Percentiles rank a stretch among this genome's conserved stretches.
phyloP scores from a whole-genome alignment of 208 protist genomes.

The Acanthamoeba sp. region DNA sequence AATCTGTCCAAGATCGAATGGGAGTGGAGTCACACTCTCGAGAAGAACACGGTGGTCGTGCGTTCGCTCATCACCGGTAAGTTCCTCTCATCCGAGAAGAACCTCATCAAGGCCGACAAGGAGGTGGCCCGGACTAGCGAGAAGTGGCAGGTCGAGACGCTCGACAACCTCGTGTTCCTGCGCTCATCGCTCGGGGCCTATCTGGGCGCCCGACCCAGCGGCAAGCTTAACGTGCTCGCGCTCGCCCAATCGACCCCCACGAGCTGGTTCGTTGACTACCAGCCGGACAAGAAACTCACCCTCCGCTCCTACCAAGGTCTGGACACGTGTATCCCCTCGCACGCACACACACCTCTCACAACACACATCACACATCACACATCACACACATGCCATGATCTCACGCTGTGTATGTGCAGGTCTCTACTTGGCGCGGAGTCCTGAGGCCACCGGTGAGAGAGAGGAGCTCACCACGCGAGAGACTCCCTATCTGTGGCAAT shows the following conservation, averaged over 20 bases:
- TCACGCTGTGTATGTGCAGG: not conserved
- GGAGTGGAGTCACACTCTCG: conserved; percentile 36
- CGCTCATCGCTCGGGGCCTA: conserved; percentile 3
- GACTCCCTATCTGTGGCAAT: not conserved
- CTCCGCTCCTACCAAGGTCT: conserved; percentile 21
- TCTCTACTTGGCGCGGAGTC: not conserved
- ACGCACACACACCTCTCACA: not conserved
- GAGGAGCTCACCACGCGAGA: conserved; percentile 9
- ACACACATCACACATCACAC: no score
- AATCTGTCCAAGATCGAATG: not conserved
- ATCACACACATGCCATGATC: not conserved
- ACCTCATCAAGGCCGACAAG: not conserved
- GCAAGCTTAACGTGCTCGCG: conserved; percentile 14
- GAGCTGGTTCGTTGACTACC: conserved; percentile 29
- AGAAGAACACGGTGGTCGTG: conserved; percentile 20
- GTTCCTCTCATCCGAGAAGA: conserved; percentile 25
- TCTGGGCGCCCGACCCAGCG: not conserved
- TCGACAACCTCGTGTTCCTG: conserved; percentile 21
- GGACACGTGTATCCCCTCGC: not conserved
- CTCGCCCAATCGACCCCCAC: conserved; percentile 25
- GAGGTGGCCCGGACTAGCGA: not conserved
- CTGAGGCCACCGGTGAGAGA: not conserved
- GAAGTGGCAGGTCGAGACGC: conserved; percentile 11
- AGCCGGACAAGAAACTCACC: not conserved
- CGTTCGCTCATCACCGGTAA: not conserved